Evolutionary conservation across 495 filamentous ascomycete genomes (phyloP).

Genomic region (Trichoderma gamsii): DNA sequence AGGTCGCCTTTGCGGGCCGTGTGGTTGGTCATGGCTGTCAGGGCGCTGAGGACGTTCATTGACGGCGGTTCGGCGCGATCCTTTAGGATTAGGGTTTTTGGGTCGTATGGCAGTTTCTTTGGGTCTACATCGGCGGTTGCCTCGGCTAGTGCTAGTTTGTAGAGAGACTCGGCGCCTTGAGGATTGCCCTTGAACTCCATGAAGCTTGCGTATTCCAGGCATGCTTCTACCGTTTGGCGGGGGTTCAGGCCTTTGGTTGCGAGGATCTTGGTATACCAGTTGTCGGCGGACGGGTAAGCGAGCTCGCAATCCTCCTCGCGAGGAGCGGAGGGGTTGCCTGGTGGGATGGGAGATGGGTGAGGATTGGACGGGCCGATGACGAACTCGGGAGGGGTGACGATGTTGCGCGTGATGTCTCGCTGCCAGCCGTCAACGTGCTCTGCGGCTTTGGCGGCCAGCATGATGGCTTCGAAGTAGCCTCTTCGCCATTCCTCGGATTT

Average conservation of each 20-base stretch:
- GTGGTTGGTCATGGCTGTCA: conserved; percentile 72
- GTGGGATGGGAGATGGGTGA: conserved; percentile 63
- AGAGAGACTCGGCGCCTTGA: conserved; percentile 59
- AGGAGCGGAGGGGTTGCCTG: conserved; percentile 50
- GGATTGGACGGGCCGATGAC: conserved; percentile 80
- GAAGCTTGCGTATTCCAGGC: conserved; percentile 75
- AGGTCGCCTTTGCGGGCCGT: conserved; percentile 61
- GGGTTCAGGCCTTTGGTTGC: conserved; percentile 68
- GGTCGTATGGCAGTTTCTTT: conserved; percentile 48
- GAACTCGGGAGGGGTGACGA: conserved; percentile 61
- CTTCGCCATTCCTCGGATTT: conserved; percentile 77
- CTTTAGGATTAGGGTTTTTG: conserved; percentile 54
- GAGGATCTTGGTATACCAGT: conserved; percentile 70
- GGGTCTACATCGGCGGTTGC: conserved; percentile 42
- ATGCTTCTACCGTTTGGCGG: conserved; percentile 69
- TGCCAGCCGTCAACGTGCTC: conserved; percentile 78
- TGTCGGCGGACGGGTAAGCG: conserved; percentile 57
- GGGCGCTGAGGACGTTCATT: conserved; percentile 63
- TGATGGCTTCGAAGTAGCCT: conserved; percentile 73
- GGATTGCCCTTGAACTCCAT: conserved; percentile 66
- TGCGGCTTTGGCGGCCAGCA: conserved; percentile 66
- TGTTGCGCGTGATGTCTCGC: conserved; percentile 55
- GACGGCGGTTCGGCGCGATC: conserved; percentile 49
- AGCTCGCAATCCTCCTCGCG: conserved; percentile 65
- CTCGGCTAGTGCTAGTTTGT: conserved; percentile 64